Evolutionary conservation across 2,329 filamentous ascomycete genomes (phyloP).

Genomic region (Trichophaea hybrida): DNA sequence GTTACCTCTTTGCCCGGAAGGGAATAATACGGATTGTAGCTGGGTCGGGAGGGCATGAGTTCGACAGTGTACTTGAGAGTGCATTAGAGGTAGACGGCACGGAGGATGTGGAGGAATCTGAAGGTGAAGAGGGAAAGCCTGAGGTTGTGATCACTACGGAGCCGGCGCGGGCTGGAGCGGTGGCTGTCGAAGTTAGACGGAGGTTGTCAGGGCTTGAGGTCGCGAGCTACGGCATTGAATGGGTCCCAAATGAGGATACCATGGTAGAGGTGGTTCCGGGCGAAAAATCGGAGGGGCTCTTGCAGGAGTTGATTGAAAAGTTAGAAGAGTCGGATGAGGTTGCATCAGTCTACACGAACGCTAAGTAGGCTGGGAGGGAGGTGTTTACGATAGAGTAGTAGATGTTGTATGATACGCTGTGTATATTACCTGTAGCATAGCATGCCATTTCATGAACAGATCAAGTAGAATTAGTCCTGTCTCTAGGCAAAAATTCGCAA

Average conservation of each 20-base stretch:
- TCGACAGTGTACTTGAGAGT: slow-evolving; percentile 61
- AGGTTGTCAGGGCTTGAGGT: slow-evolving; percentile 36
- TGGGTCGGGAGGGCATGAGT: slow-evolving; percentile 31
- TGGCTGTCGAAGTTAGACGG: slow-evolving; percentile 46
- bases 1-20: slow-evolving; percentile 71
- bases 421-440: no score
- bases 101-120: slow-evolving; percentile 47
- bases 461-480: no score
- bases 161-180: slow-evolving; percentile 48
- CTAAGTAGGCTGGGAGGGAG: slow-evolving; percentile 26
- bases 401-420: neutral
- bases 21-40: slow-evolving; percentile 36
- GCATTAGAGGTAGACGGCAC: slow-evolving; percentile 68
- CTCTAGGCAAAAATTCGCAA: no score
- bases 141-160: slow-evolving; percentile 58
- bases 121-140: slow-evolving; percentile 47
- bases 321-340: slow-evolving; percentile 57
- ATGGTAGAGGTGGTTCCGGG: slow-evolving; percentile 46
- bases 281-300: slow-evolving; percentile 39
- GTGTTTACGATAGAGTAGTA: neutral
- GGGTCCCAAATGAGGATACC: slow-evolving; percentile 69
- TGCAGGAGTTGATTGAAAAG: slow-evolving; percentile 43
- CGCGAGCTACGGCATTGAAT: slow-evolving; percentile 66
- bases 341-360: slow-evolving; percentile 66
- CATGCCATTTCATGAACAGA: no score